Conservation (phyloP, 2,329 filamentous ascomycete species). For the Stenocarpella maydis region DNA sequence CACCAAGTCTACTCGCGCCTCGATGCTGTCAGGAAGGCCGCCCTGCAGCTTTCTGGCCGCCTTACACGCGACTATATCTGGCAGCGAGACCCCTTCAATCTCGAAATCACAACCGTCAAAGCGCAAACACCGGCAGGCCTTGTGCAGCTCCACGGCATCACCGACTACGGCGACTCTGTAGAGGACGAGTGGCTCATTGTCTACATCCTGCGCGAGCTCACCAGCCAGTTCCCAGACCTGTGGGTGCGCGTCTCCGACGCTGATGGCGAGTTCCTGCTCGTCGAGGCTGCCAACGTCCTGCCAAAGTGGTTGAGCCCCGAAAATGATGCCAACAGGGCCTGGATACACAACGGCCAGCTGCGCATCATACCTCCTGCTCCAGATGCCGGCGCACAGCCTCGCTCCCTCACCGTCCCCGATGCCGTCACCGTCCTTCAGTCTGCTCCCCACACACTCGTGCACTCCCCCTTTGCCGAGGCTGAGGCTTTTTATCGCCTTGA, state of each 20-base stretch:
- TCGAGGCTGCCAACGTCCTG: constrained; percentile 91
- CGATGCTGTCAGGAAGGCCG: constrained; percentile 74
- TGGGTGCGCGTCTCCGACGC: constrained; percentile 88
- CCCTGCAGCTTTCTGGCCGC: constrained; percentile 66
- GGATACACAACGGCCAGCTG: constrained; percentile 84
- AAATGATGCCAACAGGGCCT: constrained; percentile 80
- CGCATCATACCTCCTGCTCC: constrained; percentile 72
- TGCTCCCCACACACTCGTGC: constrained; percentile 66
- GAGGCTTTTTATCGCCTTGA: constrained; percentile 89
- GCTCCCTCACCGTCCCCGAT: constrained; percentile 65
- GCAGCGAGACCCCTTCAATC: constrained; percentile 85
- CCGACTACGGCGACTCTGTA: constrained; percentile 91
- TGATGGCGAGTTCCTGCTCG: constrained; percentile 93
- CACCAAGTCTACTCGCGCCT: constrained; percentile 71
- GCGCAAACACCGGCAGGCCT: too few species aligned
- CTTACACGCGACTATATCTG: constrained; percentile 88
- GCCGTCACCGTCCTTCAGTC: too few species aligned
- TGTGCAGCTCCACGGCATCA: too few species aligned
- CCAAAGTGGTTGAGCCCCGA: constrained; percentile 93
- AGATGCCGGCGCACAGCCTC: constrained; percentile 46
- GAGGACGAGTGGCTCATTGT: constrained; percentile 98
- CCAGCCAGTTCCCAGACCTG: constrained; percentile 73
- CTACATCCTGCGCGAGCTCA: constrained; percentile 86
- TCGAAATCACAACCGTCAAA: constrained; percentile 68
- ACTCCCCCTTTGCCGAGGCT: constrained; percentile 78